Evolutionary conservation across 495 filamentous ascomycete species (phyloP).

Genomic region (Annulohypoxylon moriforme): DNA sequence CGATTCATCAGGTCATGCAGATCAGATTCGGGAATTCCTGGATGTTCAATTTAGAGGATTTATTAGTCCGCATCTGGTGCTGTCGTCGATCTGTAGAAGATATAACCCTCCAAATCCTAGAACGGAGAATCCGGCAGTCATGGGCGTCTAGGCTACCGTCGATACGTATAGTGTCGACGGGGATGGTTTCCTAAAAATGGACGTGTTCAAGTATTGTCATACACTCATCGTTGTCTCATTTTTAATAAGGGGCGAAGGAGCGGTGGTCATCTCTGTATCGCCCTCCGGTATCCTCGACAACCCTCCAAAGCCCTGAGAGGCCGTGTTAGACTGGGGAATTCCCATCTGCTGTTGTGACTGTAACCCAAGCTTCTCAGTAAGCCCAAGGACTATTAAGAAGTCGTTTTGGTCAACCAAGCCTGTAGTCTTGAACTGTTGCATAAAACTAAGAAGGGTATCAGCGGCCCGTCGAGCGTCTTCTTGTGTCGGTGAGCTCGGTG

Average conservation of each 20-base stretch:
- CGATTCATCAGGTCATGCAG: neutral
- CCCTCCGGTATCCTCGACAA: conserved; percentile 74
- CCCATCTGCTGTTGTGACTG: conserved; percentile 61
- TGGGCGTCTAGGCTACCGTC: neutral
- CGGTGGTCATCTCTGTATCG: conserved; percentile 62
- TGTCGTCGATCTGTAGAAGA: conserved; percentile 2
- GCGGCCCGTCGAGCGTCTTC: conserved; percentile 90
- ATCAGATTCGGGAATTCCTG: neutral
- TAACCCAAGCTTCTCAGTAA: conserved; percentile 89
- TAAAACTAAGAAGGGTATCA: conserved; percentile 86
- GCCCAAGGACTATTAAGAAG: conserved; percentile 80
- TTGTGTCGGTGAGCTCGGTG: conserved; percentile 78
- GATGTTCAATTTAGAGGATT: neutral
- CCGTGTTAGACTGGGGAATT: conserved; percentile 58
- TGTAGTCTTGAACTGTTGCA: conserved; percentile 76
- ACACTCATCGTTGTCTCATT: conserved; percentile 56
- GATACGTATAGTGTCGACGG: neutral
- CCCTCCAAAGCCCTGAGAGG: conserved; percentile 67
- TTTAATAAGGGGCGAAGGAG: conserved; percentile 61
- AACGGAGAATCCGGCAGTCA: neutral
- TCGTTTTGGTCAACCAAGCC: conserved; percentile 83
- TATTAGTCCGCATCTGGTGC: neutral
- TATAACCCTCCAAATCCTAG: neutral
- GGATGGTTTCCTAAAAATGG: neutral
- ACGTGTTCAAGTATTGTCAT: conserved; percentile 1